Evolutionary conservation across 495 filamentous ascomycete genomes (phyloP), one percentile per base, ranked within the genome.

Genomic region (Choiromyces venosus): DNA sequence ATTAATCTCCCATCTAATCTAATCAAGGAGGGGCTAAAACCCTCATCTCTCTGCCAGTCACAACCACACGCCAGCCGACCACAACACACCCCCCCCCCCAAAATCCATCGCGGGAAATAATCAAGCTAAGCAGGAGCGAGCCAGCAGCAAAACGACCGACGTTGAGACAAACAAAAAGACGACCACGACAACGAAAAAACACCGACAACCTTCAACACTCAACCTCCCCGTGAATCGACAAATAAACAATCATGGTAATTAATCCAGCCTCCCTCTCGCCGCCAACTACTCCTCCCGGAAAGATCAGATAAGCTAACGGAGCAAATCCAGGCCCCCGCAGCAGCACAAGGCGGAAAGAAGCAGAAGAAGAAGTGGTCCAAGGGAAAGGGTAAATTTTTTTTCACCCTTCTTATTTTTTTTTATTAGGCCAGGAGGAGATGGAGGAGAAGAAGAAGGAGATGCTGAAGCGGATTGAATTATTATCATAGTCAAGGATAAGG

Each of bases 321-420:
- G 25, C 46, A 68, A 66, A 75, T 69, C 72, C 78, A 90, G 91
- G 91, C 92, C 82, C 91, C 92, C 85, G 89, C 91, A 85, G 87
- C 89, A 84, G 85, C 91, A 85, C 84, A 87, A 79, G 93, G 92
- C 83, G 92, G 91, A 84, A 96, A 96, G 90, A 97, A 96, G 88
- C 92, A 94, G 84, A 97, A 97, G 92, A 98, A 98, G 93, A 97
- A 97, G 94, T 97, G 94, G 94, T 97, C 94, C 81, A 99, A 97
- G 92, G 96, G 93, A 86, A 97, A 97, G 89, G 92, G 92, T 93
- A 89, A 81, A 87, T 84, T 73, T 68, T 84, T 73, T 68, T 67
- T 70, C 68, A 19, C 71, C 38, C 66, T 67, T 37, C 35, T 65
- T 64, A 65, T 16, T 61, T 14, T 37, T 52, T 18, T 38, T 69